phyloP scores from a whole-genome alignment of 768 basidiomycete genomes.

The Hygrophoropsis aurantiaca region DNA sequence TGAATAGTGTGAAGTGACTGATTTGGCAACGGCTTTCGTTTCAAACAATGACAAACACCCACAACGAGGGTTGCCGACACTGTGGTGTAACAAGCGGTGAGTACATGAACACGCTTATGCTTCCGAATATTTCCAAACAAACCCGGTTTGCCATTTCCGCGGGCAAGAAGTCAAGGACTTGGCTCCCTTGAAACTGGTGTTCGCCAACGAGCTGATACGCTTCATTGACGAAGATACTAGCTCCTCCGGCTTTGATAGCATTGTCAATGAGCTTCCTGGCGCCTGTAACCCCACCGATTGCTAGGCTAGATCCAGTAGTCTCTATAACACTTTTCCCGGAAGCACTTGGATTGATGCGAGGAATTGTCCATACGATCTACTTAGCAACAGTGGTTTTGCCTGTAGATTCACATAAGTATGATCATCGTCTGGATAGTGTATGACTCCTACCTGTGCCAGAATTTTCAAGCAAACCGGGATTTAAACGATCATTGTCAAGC shows the following conservation, averaged over 20 bases:
- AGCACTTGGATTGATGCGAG: constrained; percentile 48
- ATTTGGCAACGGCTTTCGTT: too few relatives aligned
- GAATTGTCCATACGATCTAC: constrained; percentile 59
- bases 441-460: constrained; percentile 59
- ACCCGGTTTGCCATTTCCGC: constrained; percentile 69
- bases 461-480: constrained; percentile 59
- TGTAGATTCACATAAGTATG: constrained; percentile 15
- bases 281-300: constrained; percentile 50
- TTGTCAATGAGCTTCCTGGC: constrained; percentile 47
- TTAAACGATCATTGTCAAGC: constrained; percentile 51
- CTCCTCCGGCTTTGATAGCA: constrained; percentile 50
- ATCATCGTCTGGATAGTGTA: neutral
- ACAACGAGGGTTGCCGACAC: too few relatives aligned
- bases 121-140: too few relatives aligned
- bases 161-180: constrained; percentile 62
- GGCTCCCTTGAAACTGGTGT: constrained; percentile 43
- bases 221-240: constrained; percentile 63
- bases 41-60: too few relatives aligned
- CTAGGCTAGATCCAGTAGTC: constrained; percentile 54
- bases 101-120: too few relatives aligned
- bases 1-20: too few relatives aligned
- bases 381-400: constrained; percentile 67
- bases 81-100: too few relatives aligned
- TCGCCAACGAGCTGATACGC: constrained; percentile 57
- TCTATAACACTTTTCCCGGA: constrained; percentile 52